Evolutionary conservation across 345 rosid species (phyloP).

Genomic region (Clarkia xantiana): DNA sequence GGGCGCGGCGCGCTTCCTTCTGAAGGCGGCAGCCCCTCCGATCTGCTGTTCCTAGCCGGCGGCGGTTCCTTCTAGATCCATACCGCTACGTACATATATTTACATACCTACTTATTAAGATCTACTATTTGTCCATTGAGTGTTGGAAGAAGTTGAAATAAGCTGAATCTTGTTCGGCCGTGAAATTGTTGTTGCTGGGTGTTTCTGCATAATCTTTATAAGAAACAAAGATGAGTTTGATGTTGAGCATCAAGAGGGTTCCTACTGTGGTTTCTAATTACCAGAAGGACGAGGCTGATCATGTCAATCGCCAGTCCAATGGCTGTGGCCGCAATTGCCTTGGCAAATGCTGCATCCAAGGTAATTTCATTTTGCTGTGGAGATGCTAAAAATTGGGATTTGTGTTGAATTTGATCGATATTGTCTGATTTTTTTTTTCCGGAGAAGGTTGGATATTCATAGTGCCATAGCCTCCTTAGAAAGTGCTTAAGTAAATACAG

Average conservation of each 20-base stretch:
- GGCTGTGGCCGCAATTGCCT: conserved; percentile 86
- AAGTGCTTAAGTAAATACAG: too few species aligned
- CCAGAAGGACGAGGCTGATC: conserved; percentile 80
- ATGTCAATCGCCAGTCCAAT: conserved; percentile 32
- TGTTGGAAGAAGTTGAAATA: too few species aligned
- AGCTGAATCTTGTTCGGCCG: too few species aligned
- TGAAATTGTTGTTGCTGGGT: too few species aligned
- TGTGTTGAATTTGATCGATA: neutral
- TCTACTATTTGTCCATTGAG: too few species aligned
- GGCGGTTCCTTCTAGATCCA: conserved; percentile 37
- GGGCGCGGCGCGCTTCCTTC: conserved; percentile 99
- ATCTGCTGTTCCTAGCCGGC: conserved; percentile 98
- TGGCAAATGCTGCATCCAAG: conserved; percentile 53
- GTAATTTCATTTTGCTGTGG: conserved; percentile 16
- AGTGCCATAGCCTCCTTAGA: too few species aligned
- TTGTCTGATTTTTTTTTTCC: neutral
- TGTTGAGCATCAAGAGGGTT: conserved; percentile 77
- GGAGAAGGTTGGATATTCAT: neutral
- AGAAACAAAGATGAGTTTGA: conserved; percentile 16
- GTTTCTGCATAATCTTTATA: neutral
- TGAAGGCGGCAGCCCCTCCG: conserved; percentile 99
- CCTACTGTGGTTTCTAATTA: conserved; percentile 75
- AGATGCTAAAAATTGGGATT: too few species aligned
- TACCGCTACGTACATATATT: neutral
- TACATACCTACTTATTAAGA: too few species aligned